Evolutionary conservation across 148 eudicot genomes (phyloP).

Genomic region (Amaranthus hypochondriacus): DNA sequence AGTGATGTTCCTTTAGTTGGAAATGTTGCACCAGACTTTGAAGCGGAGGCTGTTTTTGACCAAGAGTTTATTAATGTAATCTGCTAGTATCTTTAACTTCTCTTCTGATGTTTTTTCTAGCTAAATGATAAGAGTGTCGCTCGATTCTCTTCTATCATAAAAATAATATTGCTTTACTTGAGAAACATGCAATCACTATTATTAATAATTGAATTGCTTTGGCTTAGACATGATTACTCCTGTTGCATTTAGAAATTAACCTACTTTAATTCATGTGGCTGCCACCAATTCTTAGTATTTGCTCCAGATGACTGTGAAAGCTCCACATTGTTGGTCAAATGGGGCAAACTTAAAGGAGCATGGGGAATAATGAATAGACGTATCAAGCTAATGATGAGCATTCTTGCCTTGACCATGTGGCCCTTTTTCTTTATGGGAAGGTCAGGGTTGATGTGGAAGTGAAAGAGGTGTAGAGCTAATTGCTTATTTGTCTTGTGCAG

Average conservation of each 20-base stretch:
- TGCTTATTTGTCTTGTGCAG: conserved; percentile 34
- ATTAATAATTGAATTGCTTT: not conserved
- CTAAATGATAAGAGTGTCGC: no score
- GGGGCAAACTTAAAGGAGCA: no score
- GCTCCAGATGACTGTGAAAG: no score
- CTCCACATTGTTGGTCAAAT: no score
- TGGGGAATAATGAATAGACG: no score
- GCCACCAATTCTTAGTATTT: no score
- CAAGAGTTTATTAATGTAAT: conserved; percentile 89
- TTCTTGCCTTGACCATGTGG: not conserved
- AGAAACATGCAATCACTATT: not conserved
- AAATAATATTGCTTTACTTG: not conserved
- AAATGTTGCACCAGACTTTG: conserved; percentile 84
- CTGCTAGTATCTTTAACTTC: not conserved
- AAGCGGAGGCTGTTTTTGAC: conserved; percentile 96
- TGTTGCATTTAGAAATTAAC: not conserved
- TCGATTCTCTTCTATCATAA: no score
- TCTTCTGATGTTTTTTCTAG: not conserved
- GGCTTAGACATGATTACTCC: not conserved
- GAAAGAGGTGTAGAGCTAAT: not conserved
- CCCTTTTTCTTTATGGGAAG: no score
- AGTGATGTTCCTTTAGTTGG: conserved; percentile 81
- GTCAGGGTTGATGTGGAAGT: no score
- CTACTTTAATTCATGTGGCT: no score
- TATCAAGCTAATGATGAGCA: no score